Evolutionary conservation across 371 early-diverging fungal genomes (phyloP).

Genomic region (Syncephalastrum monosporum): DNA sequence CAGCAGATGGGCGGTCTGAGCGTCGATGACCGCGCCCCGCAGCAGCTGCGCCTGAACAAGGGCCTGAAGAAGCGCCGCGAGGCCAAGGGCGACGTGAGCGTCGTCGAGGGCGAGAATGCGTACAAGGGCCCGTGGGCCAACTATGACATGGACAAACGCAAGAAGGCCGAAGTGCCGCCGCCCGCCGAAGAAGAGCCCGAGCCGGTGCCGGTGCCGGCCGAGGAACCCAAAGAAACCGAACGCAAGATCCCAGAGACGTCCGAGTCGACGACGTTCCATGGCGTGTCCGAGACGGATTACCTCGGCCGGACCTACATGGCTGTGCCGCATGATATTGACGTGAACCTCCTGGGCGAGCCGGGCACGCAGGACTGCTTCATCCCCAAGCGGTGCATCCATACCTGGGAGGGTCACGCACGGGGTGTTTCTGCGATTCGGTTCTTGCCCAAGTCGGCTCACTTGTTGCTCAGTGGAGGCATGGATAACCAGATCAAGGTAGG

Average conservation of each 20-base stretch:
- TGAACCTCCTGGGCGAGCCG: constrained; percentile 71
- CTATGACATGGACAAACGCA: constrained; percentile 79
- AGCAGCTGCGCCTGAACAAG: constrained; percentile 46
- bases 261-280: constrained; percentile 80
- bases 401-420: constrained; percentile 92
- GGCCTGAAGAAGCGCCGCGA: constrained; percentile 66
- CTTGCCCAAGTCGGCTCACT: constrained; percentile 88
- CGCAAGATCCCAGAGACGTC: constrained; percentile 6
- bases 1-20: constrained; percentile 46
- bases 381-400: constrained; percentile 85
- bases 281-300: constrained; percentile 81
- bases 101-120: constrained; percentile 77
- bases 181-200: constrained; percentile 2
- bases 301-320: constrained; percentile 94
- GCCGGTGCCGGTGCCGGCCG: constrained; percentile 15
- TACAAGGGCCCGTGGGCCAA: constrained; percentile 97
- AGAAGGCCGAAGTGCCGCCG: constrained; percentile 28
- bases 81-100: constrained; percentile 74
- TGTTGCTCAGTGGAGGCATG: constrained; percentile 90
- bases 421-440: constrained; percentile 91
- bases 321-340: constrained; percentile 83
- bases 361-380: constrained; percentile 81
- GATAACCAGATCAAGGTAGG: constrained; percentile 87
- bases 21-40: constrained; percentile 54
- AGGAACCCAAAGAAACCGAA: constrained; percentile 20